These are phyloP conservation scores for Flaveria floridana DNA, from an alignment of 140 eudicot genomes.

Conservation along the genomic window DNA sequence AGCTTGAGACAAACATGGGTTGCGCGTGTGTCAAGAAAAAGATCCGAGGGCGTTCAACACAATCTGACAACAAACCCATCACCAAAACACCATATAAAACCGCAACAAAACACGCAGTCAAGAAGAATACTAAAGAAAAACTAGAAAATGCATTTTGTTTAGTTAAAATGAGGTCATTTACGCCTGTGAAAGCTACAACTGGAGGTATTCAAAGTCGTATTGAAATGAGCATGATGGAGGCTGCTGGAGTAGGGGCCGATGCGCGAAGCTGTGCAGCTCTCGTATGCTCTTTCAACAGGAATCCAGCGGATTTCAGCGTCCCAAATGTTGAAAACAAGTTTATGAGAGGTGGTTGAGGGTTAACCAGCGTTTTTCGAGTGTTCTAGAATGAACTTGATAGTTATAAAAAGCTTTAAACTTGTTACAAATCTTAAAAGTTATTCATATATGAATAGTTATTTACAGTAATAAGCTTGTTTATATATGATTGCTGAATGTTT, in stretches of 20 bases:
- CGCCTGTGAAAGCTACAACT: conserved; percentile 13
- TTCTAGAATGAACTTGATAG: not conserved
- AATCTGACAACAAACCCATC: not conserved
- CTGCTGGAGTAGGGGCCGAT: not conserved
- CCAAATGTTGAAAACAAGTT: conserved; percentile 43
- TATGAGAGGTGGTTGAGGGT: conserved; percentile 42
- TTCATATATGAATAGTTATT: too few species aligned
- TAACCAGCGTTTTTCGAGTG: not conserved
- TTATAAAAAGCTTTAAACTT: conserved; percentile 17
- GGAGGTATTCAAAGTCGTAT: conserved; percentile 8
- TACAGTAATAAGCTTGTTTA: too few species aligned
- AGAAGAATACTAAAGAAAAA: conserved; percentile 18
- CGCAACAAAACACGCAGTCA: conserved; percentile 11
- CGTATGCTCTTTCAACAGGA: conserved; percentile 46
- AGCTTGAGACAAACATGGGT: conserved; percentile 14
- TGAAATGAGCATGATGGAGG: conserved; percentile 15
- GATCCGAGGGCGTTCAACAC: conserved; percentile 5
- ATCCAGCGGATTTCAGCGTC: conserved; percentile 63
- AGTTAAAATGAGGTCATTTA: not conserved
- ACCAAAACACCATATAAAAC: conserved; percentile 15
- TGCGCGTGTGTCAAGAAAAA: conserved; percentile 34
- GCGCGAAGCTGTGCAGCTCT: conserved; percentile 4
- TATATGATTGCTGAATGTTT: too few species aligned
- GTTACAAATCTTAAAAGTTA: too few species aligned
- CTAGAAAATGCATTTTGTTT: conserved; percentile 10